Evolutionary conservation across 441 rosid genomes (phyloP), one percentile per base, ranked within the genome.

Genomic region (Gossypium schwendimanii): DNA sequence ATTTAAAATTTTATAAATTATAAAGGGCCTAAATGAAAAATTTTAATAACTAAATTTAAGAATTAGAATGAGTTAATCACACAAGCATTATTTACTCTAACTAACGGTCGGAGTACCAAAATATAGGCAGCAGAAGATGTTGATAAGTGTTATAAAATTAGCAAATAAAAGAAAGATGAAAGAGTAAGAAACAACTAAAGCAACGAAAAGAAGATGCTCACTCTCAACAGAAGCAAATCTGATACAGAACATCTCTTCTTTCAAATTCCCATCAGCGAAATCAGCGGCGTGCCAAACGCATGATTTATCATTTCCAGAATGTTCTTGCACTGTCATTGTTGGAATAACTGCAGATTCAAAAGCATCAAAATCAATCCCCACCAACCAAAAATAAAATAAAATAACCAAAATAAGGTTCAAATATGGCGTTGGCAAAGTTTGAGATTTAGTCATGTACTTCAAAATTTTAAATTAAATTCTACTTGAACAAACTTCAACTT

Each of bases 281-380:
- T 87, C 91, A 28, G 84, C 15, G 0, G 91, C 91, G 12, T 85
- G 89, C 91, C 93, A 88, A 9, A 87, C 85, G 62, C 91, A 88
- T 4, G 91, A 88, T 78, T 88, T 88, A 9, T 88, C 91, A 18
- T 88, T 88, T 52, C 89, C 93, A 14, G 81, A 73, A 41, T 88
- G 93, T 70, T 85, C 91, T 78, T 88, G 91, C 62, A 87, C 87
- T 0, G 81, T 49, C 89, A 83, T 84, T 0, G 80, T 73, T 6
- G 93, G 76, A n/a, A 83, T 55, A 44, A 89, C 94, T 89, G 78
- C 36, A 59, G 45, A 69, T 36, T 8, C 20, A 23, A 26, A 31
- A 18, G 14, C 11, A 54, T 18, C 14, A 26, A 23, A 67, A 49
- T 24, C 28, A 63, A 1, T 33, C 39, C 39, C 39, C 39, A 6